Evolutionary conservation across 768 basidiomycete genomes (phyloP).

Genomic region (Porpolomopsis calyptriformis): DNA sequence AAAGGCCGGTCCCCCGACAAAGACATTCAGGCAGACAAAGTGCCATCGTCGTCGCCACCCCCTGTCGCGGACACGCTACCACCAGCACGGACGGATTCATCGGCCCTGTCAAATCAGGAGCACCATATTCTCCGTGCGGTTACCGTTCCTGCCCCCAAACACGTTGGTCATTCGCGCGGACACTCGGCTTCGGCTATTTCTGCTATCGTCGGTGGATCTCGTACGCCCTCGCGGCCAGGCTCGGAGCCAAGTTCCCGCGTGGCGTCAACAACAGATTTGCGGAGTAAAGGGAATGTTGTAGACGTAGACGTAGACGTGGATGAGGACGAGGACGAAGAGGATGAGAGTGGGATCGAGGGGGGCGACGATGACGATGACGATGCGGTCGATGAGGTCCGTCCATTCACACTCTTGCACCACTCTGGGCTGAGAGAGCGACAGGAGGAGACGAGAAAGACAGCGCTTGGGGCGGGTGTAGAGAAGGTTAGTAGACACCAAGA

Average conservation of each 20-base stretch:
- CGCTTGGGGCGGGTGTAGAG: conserved; percentile 39
- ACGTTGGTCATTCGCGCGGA: conserved; percentile 17
- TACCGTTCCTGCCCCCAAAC: conserved; percentile 23
- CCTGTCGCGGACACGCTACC: background rate
- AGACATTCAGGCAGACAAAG: conserved; percentile 8
- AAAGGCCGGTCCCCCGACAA: conserved; percentile 14
- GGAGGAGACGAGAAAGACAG: conserved; percentile 22
- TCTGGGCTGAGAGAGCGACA: no score
- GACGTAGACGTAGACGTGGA: background rate
- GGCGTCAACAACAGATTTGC: background rate
- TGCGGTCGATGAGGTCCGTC: conserved; percentile 18
- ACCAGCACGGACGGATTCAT: conserved; percentile 4
- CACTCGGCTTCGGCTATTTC: background rate
- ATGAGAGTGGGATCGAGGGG: conserved; percentile 14
- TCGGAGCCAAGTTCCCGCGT: conserved; percentile 2
- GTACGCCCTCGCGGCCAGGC: background rate
- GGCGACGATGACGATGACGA: conserved; percentile 19
- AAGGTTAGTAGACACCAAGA: conserved; percentile 36
- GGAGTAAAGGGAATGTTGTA: background rate
- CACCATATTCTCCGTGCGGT: conserved; percentile 26
- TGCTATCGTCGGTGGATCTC: conserved; percentile 6
- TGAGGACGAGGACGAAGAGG: conserved; percentile 14
- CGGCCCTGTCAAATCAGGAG: conserved; percentile 14
- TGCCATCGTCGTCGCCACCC: conserved; percentile 3
- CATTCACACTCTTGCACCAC: conserved; percentile 19